phyloP scores from a whole-genome alignment of 2,329 filamentous ascomycete species.

The Elsinoe ampelina region DNA sequence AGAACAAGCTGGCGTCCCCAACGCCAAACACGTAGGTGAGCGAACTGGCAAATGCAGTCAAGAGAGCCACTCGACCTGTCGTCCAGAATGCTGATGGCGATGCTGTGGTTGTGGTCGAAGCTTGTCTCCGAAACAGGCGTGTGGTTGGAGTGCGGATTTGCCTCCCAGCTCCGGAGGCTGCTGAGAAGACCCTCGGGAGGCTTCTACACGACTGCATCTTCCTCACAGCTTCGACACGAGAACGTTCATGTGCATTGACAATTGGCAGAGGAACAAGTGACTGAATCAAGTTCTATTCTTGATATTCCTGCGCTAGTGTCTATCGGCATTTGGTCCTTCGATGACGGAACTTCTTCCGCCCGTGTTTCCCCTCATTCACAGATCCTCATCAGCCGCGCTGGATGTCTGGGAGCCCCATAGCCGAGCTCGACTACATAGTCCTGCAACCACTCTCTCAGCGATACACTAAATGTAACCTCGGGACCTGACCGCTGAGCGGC shows the following conservation, averaged over 20 bases:
- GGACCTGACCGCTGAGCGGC: too few species aligned
- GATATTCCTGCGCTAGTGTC: background rate
- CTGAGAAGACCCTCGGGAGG: background rate
- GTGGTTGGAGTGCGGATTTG: background rate
- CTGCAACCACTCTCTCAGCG: too few species aligned
- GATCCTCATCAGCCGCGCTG: background rate
- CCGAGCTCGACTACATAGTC: background rate
- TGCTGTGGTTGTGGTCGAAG: background rate
- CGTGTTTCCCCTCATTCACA: background rate
- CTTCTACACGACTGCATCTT: background rate
- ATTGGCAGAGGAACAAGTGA: too few species aligned
- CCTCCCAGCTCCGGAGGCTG: background rate
- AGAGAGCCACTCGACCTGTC: conserved; percentile 38
- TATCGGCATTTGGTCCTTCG: background rate
- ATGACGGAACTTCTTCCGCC: conserved; percentile 1
- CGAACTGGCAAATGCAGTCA: conserved; percentile 42
- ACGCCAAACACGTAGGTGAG: conserved; percentile 44
- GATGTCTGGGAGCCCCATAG: background rate
- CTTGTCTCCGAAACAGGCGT: background rate
- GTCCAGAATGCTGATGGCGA: conserved; percentile 34
- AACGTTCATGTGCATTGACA: too few species aligned
- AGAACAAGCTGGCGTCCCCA: conserved; percentile 25
- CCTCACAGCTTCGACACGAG: too few species aligned
- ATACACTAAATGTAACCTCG: too few species aligned
- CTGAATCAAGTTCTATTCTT: background rate